Evolutionary conservation across 495 filamentous ascomycete genomes (phyloP), one percentile per base, ranked within the genome.

Genomic region (Articulospora tetracladia): DNA sequence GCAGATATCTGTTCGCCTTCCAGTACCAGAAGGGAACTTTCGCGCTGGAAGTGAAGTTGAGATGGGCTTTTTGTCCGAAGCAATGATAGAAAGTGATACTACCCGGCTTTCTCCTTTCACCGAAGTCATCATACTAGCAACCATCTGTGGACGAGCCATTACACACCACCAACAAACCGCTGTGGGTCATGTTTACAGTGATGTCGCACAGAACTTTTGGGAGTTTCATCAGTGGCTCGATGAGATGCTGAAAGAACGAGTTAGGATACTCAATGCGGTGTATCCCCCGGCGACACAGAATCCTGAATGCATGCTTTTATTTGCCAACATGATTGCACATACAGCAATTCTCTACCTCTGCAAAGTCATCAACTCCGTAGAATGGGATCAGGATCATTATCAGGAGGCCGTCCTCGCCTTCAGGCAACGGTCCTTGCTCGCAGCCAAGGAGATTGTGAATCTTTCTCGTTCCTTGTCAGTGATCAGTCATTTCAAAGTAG

Each of bases 311-410:
- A 32, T 55, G 32, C 53, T 55, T 2, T 23, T 55, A 2, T 55
- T 55, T 41, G 22, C 53, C 13, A 39, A 39, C 53, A 55, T 55
- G 28, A 19, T 55, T 2, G 53, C 53, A n/a, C 53, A 55, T 23
- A 25, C 53, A 1, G 11, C 53, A 1, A 25, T 36, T 12, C 15
- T 55, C 4, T 55, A 36, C 11, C 28, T 55, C 10, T 55, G 28
- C 32, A 55, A 36, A 22, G 53, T 41, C 26, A 39, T 55, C 17
- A 30, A 41, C 1, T 55, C 53, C 3, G 22, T 24, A 23, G 19
- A 11, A 17, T 55, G 53, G 53, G 53, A 36, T n/a, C 3, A 13
- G 28, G 22, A 23, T 15, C 15, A 39, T 11, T 36, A 55, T 23
- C 28, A 24, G 7, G 17, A 36, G 2, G 27, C 10, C 13, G 19